Evolutionary conservation across 305 asterid species (phyloP), one percentile per base, ranked within the genome.

Genomic region (Fraxinus latifolia): DNA sequence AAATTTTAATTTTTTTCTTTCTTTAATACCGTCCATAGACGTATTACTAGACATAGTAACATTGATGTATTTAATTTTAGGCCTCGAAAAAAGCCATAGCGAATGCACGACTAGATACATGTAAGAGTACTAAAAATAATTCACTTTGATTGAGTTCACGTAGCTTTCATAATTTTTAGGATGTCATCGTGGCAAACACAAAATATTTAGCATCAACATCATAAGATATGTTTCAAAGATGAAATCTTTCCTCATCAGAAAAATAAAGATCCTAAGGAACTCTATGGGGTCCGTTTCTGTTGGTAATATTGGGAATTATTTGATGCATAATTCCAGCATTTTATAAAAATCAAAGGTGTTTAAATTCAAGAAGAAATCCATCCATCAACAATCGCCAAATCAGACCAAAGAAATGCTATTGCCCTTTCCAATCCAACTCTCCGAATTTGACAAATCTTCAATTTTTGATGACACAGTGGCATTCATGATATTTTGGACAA

Each of bases 401-500:
- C 58, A 58, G 74, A 84, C 80, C 53, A 67, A 75, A 12, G 19
- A 60, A 23, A 12, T 12, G 55, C 5, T 0, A 44, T 44, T 42
- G n/a, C 2, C n/a, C 14, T 33, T n/a, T 80, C 23, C 77, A 3
- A 4, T 83, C 77, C 3, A 4, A 81, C 29, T 83, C 77, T 29
- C 89, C 87, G 8, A 76, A 75, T 80, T 78, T 70, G 78, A 32
- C 87, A 83, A 81, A 78, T 70, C 32, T 12, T 44, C 17, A 44
- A 44, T 12, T 44, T 42, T 44, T 3, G 3, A 12, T 3, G 2
- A 36, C 68, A 11, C 25, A 79, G 70, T 89, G 90, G 91, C 91
- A 89, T 85, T 78, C 34, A 82, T 50, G 90, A 53, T 70, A 88
- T 72, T 87, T 33, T 2, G 0, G 2, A 23, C 2, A 77, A 80